These are phyloP conservation scores for Arabidopsis suecica DNA, from an alignment of 345 rosid genomes.

Conservation along the genomic window DNA sequence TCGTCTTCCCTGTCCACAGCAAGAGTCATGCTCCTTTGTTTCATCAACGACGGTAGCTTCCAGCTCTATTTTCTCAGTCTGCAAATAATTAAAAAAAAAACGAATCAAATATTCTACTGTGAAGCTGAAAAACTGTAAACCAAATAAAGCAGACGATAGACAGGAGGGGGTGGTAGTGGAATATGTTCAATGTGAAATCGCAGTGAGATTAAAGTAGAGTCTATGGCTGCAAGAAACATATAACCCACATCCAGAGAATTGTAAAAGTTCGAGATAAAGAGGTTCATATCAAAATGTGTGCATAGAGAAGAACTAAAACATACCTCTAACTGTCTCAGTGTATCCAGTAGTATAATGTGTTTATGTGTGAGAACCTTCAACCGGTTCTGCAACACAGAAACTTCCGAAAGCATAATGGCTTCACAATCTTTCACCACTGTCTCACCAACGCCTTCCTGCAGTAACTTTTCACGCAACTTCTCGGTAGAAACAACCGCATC, in stretches of 20 bases:
- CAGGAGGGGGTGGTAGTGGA: constrained; percentile 1
- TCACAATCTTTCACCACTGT: constrained; percentile 78
- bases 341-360: constrained; percentile 71
- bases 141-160: neutral
- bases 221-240: neutral
- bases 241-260: constrained; percentile 11
- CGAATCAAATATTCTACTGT: constrained; percentile 1
- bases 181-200: constrained; percentile 17
- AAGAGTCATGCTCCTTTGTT: constrained; percentile 92
- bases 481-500: constrained; percentile 85
- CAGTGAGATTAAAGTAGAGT: neutral
- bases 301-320: constrained; percentile 11
- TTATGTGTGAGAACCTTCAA: constrained; percentile 67
- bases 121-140: constrained; percentile 3
- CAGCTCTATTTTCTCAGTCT: constrained; percentile 97
- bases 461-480: constrained; percentile 71
- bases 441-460: constrained; percentile 83
- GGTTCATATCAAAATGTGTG: constrained; percentile 17
- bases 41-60: constrained; percentile 98
- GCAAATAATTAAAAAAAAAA: constrained; percentile 40
- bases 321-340: constrained; percentile 95
- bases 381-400: constrained; percentile 74
- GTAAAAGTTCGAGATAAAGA: neutral
- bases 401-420: constrained; percentile 81
- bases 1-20: constrained; percentile 87